Conservation (phyloP, 2,329 filamentous ascomycete species). For the Elsinoe arachidis region DNA sequence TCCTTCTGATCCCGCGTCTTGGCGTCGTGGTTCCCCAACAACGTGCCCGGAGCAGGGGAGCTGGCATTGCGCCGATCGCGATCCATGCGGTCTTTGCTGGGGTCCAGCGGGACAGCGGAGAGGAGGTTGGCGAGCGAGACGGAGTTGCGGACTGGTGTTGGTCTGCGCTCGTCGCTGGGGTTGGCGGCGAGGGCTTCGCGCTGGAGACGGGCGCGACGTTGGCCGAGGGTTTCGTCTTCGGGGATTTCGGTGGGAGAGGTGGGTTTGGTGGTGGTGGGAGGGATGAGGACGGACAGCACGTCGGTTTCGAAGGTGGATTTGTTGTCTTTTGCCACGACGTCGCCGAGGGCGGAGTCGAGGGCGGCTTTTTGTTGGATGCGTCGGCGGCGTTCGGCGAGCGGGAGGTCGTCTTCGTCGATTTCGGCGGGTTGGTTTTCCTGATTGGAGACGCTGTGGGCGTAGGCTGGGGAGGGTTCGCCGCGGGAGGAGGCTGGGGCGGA, state of each 20-base stretch:
- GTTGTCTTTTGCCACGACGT: constrained; percentile 38
- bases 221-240: constrained; percentile 70
- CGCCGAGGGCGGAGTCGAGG: constrained; percentile 35
- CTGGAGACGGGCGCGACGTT: constrained; percentile 65
- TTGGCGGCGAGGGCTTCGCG: constrained; percentile 50
- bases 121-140: constrained; percentile 56
- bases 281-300: constrained; percentile 56
- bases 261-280: constrained; percentile 19
- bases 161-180: constrained; percentile 26
- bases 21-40: constrained; percentile 32
- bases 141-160: constrained; percentile 33
- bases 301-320: constrained; percentile 55
- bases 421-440: constrained; percentile 30
- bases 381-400: constrained; percentile 56
- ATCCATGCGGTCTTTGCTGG: constrained; percentile 27
- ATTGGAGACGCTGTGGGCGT: constrained; percentile 21
- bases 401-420: constrained; percentile 54
- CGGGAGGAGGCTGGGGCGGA: not conserved
- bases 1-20: constrained; percentile 18
- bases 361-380: constrained; percentile 54
- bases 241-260: constrained; percentile 26
- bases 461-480: constrained; percentile 13
- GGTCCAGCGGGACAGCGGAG: constrained; percentile 42
- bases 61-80: constrained; percentile 29
- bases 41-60: constrained; percentile 31